Percentiles rank a stretch among this genome's conserved stretches.
phyloP scores from a whole-genome alignment of 2,329 filamentous ascomycete species.

The Byssothecium circinans region DNA sequence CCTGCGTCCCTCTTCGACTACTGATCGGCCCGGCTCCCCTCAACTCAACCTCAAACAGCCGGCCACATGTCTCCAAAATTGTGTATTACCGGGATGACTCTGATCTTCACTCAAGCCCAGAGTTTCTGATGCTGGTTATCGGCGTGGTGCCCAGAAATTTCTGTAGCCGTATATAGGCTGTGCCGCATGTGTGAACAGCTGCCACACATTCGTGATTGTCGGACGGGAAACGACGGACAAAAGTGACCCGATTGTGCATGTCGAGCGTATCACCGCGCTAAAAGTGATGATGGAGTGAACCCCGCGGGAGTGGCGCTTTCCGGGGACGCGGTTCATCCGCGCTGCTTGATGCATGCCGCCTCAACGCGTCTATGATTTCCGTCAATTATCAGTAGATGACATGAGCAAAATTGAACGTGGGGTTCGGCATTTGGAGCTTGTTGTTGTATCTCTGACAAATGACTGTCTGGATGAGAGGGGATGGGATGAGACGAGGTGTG shows the following conservation, averaged over 20 bases:
- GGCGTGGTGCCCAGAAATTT: neutral
- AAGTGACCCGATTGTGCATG: neutral
- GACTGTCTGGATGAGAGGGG: no score
- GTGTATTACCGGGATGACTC: neutral
- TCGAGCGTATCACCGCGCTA: neutral
- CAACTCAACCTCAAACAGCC: neutral
- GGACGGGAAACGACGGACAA: neutral
- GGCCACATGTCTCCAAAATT: neutral
- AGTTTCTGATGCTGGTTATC: neutral
- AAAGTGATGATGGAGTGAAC: neutral
- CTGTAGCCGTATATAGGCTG: neutral
- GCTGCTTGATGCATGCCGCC: neutral
- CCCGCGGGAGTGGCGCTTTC: neutral
- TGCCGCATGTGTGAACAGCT: neutral
- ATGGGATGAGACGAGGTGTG: neutral
- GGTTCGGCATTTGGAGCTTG: no score
- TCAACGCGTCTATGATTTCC: no score
- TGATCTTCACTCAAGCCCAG: neutral
- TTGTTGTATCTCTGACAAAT: no score
- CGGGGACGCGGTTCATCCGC: neutral
- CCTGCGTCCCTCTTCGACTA: neutral
- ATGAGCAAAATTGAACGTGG: neutral
- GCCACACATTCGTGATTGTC: neutral
- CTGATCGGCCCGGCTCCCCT: constrained; percentile 1
- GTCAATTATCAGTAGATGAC: neutral